Base-by-base conservation (phyloP, 2,329 filamentous ascomycete species). In the Penicillium sp. region DNA sequence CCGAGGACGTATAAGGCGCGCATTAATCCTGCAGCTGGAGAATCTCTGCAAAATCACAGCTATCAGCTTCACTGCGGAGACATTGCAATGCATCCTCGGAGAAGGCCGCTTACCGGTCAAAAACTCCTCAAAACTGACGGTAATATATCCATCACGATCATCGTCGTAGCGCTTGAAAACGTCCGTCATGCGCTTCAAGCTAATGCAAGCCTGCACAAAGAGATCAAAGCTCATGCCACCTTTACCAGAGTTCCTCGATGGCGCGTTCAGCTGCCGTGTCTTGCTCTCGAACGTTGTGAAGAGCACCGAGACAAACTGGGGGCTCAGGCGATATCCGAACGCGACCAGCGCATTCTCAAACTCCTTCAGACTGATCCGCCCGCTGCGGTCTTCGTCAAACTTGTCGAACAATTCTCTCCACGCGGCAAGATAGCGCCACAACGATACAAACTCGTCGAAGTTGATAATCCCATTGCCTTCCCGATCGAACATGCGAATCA, bases 401-500 rank as follows among this genome's bases (percentile, higher is more conserved):
- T 88, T 85, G 73, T 97, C 91, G 63, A 98, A 98, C 9, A 98
- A 81, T 28, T 82, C 83, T 53, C 93, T 82, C 93, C 93, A 98
- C 13, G 89, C 88, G 23, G 88, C 87, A 26, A 98, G 78, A 69
- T 97, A 98, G 13, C 86, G 87, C 93, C 93, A 98, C 15, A 98
- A 76, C 13, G 88, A 91, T 62, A 90, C 94, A 67, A 98, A 98
- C 68, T 97, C 93, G 51, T 93, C 84, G 65, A 95, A 97, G 46
- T 86, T 89, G 64, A 98, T 94, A 10, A 85, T 86, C 36, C 90
- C 89, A 47, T 80, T 86, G 55, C 87, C 84, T 69, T 96, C 87
- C 43, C 85, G 87, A 70, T 97, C 91, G 70, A 98, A 98, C 93
- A 98, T 97, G 62, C 90, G 86, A 54, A 98, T 96, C 90, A 98